Conservation (phyloP, 352 stramenopile species). For the Phytophthora sojae region DNA sequence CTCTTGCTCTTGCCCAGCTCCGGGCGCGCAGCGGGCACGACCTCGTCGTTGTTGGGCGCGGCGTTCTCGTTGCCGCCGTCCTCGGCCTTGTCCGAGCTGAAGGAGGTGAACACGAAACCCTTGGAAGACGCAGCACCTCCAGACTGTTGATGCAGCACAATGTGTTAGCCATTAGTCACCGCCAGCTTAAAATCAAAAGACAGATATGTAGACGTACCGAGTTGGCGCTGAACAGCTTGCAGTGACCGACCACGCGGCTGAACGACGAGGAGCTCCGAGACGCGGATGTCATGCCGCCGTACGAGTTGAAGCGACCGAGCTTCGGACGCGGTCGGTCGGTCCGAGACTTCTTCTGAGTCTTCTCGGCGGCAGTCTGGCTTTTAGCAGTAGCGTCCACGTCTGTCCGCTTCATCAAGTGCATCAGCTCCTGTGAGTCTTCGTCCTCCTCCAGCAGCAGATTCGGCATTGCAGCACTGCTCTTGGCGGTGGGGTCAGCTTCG, state of each 20-base stretch:
- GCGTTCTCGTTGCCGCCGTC: constrained; percentile 48
- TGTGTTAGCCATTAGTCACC: constrained; percentile 7
- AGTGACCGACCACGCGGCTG: constrained; percentile 69
- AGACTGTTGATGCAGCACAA: constrained; percentile 16
- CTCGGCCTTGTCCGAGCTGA: constrained; percentile 53
- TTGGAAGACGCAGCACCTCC: constrained; percentile 48
- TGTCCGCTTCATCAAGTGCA: constrained; percentile 70
- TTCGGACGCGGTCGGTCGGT: constrained; percentile 37
- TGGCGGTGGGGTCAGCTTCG: constrained; percentile 34
- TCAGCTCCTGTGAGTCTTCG: constrained; percentile 78
- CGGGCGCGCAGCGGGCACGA: constrained; percentile 15
- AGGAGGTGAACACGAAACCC: constrained; percentile 84
- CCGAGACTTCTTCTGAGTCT: constrained; percentile 10
- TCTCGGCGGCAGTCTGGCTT: constrained; percentile 8
- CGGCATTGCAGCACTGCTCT: constrained; percentile 38
- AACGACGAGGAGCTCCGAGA: constrained; percentile 70
- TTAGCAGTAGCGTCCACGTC: constrained; percentile 40
- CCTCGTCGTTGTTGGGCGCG: constrained; percentile 35
- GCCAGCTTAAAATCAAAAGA: not conserved
- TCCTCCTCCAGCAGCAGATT: constrained; percentile 81
- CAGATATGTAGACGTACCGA: constrained; percentile 48
- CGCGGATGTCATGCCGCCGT: constrained; percentile 48
- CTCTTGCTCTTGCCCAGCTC: constrained; percentile 64
- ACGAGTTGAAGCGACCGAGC: constrained; percentile 66
- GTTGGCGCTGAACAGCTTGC: constrained; percentile 73